These are phyloP conservation scores for Neurospora terricola DNA, from an alignment of 495 filamentous ascomycete genomes.

Conservation along the genomic window DNA sequence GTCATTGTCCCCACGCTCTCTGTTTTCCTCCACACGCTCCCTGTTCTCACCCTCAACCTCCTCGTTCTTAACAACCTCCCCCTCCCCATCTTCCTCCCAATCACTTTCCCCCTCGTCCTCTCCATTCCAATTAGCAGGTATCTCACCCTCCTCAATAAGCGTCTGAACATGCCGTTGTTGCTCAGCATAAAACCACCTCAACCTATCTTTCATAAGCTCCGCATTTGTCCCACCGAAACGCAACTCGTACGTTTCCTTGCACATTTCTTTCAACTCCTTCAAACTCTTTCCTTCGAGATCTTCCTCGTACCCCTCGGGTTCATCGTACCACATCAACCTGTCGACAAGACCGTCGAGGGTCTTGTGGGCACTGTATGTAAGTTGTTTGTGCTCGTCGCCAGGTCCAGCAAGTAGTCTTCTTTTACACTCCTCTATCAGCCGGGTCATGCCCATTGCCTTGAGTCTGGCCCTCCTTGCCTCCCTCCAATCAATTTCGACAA, in stretches of 20 bases:
- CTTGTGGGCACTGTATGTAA: neutral
- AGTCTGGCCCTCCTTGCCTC: neutral
- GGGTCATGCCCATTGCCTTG: neutral
- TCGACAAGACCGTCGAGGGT: neutral
- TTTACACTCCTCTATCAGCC: neutral
- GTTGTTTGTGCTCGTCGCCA: neutral
- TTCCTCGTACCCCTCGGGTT: neutral
- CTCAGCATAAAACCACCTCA: neutral
- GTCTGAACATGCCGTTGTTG: neutral
- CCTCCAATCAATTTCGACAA: neutral
- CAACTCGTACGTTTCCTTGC: neutral
- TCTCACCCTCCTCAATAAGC: neutral
- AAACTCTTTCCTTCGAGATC: neutral
- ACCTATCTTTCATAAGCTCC: neutral
- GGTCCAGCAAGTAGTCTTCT: neutral
- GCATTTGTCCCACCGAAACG: neutral
- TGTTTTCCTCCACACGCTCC: too few species aligned
- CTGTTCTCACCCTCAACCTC: neutral
- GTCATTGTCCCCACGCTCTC: too few species aligned
- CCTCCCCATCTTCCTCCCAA: neutral
- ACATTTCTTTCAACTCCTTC: neutral
- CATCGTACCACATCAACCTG: neutral
- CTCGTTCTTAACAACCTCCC: neutral
- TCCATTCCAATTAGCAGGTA: neutral
- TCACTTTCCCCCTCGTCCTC: neutral